Conservation (phyloP, 257 asterid species). For the Nicotiana benthamiana region DNA sequence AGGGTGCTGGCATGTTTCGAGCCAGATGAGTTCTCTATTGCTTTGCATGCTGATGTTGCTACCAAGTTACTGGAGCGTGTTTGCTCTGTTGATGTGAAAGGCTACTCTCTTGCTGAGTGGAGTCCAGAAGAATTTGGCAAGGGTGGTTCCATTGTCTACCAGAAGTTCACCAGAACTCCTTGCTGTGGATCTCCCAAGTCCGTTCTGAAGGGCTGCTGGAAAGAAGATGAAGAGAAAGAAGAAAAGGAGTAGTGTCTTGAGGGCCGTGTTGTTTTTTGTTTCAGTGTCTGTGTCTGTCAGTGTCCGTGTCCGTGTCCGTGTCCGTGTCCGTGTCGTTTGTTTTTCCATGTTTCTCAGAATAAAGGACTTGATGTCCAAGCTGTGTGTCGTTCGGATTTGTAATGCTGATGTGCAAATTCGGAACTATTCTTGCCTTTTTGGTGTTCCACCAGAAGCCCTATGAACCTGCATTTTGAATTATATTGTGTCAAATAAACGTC, state of each 20-base stretch:
- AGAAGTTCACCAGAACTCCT: slow-evolving; percentile 42
- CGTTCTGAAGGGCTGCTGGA: slow-evolving; percentile 56
- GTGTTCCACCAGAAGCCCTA: not conserved
- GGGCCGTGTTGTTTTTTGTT: slow-evolving; percentile 6
- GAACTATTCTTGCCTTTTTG: not conserved
- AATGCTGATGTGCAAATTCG: not conserved
- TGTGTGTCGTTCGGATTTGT: not conserved
- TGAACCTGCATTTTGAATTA: not conserved
- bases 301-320: not conserved
- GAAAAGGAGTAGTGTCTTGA: slow-evolving; percentile 53
- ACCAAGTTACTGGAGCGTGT: slow-evolving; percentile 26
- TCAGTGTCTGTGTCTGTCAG: not conserved
- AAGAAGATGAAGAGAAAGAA: slow-evolving; percentile 45
- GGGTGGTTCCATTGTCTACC: slow-evolving; percentile 59
- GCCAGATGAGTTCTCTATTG: slow-evolving; percentile 55
- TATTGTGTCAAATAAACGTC: not conserved
- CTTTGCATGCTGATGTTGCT: slow-evolving; percentile 45
- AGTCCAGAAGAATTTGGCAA: slow-evolving; percentile 47
- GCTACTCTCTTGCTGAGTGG: slow-evolving; percentile 35
- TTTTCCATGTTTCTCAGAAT: not conserved
- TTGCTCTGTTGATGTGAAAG: slow-evolving; percentile 29
- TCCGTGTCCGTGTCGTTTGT: slow-evolving; percentile 3
- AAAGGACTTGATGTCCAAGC: not conserved
- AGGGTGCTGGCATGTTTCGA: slow-evolving; percentile 62
- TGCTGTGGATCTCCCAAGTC: slow-evolving; percentile 68